These are phyloP conservation scores for Zygoascus flipseniorum DNA, from an alignment of 805 yeast species.

Conservation along the genomic window DNA sequence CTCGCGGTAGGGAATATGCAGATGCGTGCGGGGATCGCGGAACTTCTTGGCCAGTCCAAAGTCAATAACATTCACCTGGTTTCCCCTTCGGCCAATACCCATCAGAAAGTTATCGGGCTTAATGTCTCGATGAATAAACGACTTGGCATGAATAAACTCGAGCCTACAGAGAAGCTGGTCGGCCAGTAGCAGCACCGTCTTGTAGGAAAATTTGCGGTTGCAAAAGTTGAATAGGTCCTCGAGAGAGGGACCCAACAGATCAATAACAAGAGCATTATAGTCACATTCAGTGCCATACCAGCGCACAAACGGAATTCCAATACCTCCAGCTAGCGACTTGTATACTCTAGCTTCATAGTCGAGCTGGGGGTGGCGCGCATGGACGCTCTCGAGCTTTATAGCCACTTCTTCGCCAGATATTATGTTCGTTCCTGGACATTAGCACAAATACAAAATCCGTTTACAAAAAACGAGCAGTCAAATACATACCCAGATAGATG, in stretches of 20 bases:
- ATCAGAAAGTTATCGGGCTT: constrained; percentile 77
- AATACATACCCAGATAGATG: constrained; percentile 55
- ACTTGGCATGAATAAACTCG: constrained; percentile 91
- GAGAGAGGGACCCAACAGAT: constrained; percentile 86
- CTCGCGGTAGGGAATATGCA: constrained; percentile 94
- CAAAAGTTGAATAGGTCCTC: constrained; percentile 96
- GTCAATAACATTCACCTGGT: constrained; percentile 89
- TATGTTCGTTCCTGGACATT: constrained; percentile 61
- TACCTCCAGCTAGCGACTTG: constrained; percentile 90
- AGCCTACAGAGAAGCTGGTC: constrained; percentile 91
- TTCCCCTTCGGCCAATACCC: constrained; percentile 92
- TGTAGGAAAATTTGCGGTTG: constrained; percentile 84
- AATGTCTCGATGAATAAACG: constrained; percentile 79
- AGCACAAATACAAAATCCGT: background rate
- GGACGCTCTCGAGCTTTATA: constrained; percentile 80
- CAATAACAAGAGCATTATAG: constrained; percentile 95
- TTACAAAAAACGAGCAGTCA: background rate
- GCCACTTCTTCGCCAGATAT: constrained; percentile 97
- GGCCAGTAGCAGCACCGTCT: constrained; percentile 86
- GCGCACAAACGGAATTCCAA: constrained; percentile 93
- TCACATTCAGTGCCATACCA: constrained; percentile 97
- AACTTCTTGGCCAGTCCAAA: constrained; percentile 91
- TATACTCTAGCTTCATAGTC: constrained; percentile 96
- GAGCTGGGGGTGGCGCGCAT: constrained; percentile 92
- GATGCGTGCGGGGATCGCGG: constrained; percentile 87